Evolutionary conservation across 2,329 filamentous ascomycete genomes (phyloP), one percentile per base, ranked within the genome.

Genomic region (Arthroderma sp.): DNA sequence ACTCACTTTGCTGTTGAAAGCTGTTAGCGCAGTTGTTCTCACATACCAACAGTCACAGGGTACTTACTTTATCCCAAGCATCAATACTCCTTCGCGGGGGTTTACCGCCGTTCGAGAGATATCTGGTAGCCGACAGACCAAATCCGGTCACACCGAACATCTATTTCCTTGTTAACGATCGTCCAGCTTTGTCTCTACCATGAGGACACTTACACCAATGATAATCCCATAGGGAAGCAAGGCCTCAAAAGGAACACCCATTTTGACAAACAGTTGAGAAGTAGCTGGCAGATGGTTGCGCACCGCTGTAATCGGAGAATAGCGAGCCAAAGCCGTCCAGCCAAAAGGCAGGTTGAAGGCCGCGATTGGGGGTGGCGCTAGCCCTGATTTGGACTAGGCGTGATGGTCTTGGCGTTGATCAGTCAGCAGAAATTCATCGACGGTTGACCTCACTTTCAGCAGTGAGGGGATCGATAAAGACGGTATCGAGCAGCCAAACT

Each of bases 181-280:
- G 34, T 31, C 30, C 28, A 46, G 36, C 6, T 22, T 38, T 29
- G 33, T 31, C 36, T 36, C 30, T 15, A 15, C 38, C 1, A 28
- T n/a, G 29, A 33, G n/a, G 15, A 49, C 40, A 66, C 74, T 50
- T 72, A 80, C 76, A 59, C 63, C 71, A 45, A 77, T 64, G 65
- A 79, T 77, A 59, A 81, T 74, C 54, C 69, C 77, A 60, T 80
- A 80, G 40, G 77, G 77, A 55, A 81, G 58, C 53, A 81, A 63
- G 53, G 77, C 72, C 66, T 82, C 78, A 61, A 81, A 81, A 38
- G 78, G 78, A 50, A 82, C 74, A 63, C 75, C 76, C 78, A 80
- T 80, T 52, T 51, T 69, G 58, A 56, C 40, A 42, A 29, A 22
- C 22, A 40, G 37, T 8, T 6, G 38, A 11, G 31, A 31, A 27